phyloP scores from a whole-genome alignment of 805 yeast genomes.

The Candida gorgasii region DNA sequence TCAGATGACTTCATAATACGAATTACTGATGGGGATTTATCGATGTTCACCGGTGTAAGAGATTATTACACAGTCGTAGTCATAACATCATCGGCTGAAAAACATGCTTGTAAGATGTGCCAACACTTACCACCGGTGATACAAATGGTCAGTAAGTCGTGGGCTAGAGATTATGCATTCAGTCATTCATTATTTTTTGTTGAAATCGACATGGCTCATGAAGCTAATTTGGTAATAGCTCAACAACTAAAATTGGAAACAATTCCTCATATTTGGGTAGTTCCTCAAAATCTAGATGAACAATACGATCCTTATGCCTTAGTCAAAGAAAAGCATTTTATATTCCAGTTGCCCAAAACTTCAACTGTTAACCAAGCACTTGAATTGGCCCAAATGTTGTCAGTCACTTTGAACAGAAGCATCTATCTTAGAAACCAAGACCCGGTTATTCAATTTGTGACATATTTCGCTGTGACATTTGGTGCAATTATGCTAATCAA shows the following conservation, averaged over 20 bases:
- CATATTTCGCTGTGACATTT: constrained; percentile 49
- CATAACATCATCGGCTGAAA: constrained; percentile 50
- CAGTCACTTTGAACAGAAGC: constrained; percentile 43
- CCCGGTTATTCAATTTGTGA: constrained; percentile 41
- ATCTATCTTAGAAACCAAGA: constrained; percentile 44
- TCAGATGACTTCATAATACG: constrained; percentile 39
- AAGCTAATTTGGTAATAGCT: constrained; percentile 42
- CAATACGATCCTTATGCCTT: constrained; percentile 22
- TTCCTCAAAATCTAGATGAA: constrained; percentile 48
- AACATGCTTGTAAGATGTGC: constrained; percentile 52
- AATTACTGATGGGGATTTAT: constrained; percentile 42
- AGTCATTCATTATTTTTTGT: constrained; percentile 46
- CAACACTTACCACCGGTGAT: constrained; percentile 41
- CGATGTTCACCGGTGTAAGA: constrained; percentile 46
- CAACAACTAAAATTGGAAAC: constrained; percentile 43
- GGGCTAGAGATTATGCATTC: constrained; percentile 44
- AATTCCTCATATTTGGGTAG: constrained; percentile 69
- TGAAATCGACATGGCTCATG: constrained; percentile 49
- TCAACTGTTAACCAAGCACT: constrained; percentile 37
- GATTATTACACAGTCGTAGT: constrained; percentile 52
- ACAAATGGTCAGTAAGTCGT: constrained; percentile 38
- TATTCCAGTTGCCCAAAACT: constrained; percentile 39
- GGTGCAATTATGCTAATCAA: constrained; percentile 47
- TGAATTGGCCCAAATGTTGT: constrained; percentile 55
- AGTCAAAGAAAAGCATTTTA: constrained; percentile 30